phyloP scores from a whole-genome alignment of 345 rosid genomes.

The Salix brachista region DNA sequence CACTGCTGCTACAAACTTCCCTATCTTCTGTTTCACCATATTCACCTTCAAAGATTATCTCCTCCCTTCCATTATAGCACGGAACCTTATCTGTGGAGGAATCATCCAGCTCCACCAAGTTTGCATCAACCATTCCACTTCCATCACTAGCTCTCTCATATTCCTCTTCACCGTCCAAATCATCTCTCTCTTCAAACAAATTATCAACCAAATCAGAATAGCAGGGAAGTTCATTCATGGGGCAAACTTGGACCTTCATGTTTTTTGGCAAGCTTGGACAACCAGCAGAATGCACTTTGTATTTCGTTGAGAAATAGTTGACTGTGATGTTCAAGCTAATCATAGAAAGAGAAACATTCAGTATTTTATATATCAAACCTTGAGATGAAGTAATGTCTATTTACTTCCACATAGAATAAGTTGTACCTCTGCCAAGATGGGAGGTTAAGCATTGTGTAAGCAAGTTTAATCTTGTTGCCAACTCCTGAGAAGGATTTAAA shows the following conservation, averaged over 20 bases:
- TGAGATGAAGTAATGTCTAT: not conserved
- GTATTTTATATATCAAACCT: not conserved
- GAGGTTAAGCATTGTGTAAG: slow-evolving; percentile 74
- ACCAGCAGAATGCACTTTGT: slow-evolving; percentile 48
- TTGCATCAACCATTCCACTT: not conserved
- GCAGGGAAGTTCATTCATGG: slow-evolving; percentile 77
- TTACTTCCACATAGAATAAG: not conserved
- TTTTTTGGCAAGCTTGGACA: slow-evolving; percentile 65
- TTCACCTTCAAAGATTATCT: not conserved
- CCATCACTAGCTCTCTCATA: not conserved
- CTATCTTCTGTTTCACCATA: slow-evolving; percentile 4
- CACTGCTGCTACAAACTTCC: slow-evolving; percentile 11
- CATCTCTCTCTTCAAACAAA: slow-evolving; percentile 31
- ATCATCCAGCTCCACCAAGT: not conserved
- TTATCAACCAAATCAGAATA: slow-evolving; percentile 26
- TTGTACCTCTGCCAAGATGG: slow-evolving; percentile 72
- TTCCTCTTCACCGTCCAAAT: not conserved
- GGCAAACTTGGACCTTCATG: slow-evolving; percentile 61
- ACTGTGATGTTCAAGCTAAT: slow-evolving; percentile 64
- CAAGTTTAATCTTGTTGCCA: slow-evolving; percentile 81
- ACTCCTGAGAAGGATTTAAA: slow-evolving; percentile 81
- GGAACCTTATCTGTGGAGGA: not conserved
- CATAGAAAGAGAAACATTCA: slow-evolving; percentile 15
- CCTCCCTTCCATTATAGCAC: not conserved
- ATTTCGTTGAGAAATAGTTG: slow-evolving; percentile 85